phyloP scores from a whole-genome alignment of 1,139 yeast species.

The Yamadazyma dendronema region DNA sequence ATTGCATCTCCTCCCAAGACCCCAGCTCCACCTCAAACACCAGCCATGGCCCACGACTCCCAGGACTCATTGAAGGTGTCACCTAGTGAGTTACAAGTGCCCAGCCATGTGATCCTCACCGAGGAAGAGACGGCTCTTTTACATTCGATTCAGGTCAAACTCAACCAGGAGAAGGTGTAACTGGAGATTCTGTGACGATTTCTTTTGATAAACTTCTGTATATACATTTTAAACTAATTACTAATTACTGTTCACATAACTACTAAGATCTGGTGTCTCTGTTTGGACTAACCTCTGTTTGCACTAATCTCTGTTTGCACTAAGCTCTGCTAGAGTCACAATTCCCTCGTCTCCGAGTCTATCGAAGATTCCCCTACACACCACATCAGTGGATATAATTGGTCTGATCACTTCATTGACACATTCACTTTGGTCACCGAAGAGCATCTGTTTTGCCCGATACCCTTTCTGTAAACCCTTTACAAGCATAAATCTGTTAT shows the following conservation, averaged over 20 bases:
- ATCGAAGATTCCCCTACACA: slow-evolving; percentile 58
- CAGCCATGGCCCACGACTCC: background rate
- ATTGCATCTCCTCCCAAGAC: slow-evolving; percentile 25
- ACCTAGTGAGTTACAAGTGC: slow-evolving; percentile 21
- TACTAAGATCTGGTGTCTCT: background rate
- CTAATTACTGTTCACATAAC: too few relatives aligned
- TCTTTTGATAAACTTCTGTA: too few relatives aligned
- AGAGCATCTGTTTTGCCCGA: slow-evolving; percentile 37
- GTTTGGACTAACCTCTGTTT: background rate
- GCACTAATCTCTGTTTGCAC: background rate
- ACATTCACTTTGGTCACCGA: slow-evolving; percentile 27
- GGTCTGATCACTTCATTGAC: slow-evolving; percentile 59
- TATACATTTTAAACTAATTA: too few relatives aligned
- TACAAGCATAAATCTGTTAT: slow-evolving; percentile 30
- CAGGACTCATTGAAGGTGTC: slow-evolving; percentile 22
- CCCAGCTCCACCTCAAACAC: background rate
- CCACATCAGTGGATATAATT: slow-evolving; percentile 64
- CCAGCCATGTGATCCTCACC: slow-evolving; percentile 22
- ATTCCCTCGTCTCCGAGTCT: slow-evolving; percentile 58
- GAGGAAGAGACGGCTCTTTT: slow-evolving; percentile 30
- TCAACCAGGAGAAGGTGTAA: slow-evolving; percentile 6
- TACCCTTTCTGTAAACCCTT: slow-evolving; percentile 33
- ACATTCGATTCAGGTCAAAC: slow-evolving; percentile 20
- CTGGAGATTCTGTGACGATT: too few relatives aligned
- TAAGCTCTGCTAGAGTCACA: slow-evolving; percentile 50